Base-by-base conservation (phyloP, 495 filamentous ascomycete genomes). In the Annulohypoxylon stygium region DNA sequence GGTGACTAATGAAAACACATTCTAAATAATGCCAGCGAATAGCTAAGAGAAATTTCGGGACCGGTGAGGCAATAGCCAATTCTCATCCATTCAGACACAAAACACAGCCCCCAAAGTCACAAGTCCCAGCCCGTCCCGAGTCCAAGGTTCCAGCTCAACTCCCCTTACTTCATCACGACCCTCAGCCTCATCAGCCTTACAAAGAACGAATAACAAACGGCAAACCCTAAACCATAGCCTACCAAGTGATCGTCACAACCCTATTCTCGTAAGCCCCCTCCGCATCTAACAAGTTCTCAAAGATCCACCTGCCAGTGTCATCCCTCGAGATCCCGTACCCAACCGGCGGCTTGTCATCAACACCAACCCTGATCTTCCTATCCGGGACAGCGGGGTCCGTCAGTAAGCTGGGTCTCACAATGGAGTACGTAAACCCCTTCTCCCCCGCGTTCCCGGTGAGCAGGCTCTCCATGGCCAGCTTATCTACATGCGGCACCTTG, bases 401-500 rank as follows among this genome's bases (percentile, higher is more conserved):
- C 41, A 81, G 73, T 26, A 78, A 36, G 63, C 77, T 78, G 6
- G 80, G 75, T 10, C 89, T 78, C 20, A 91, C 76, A 25, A 91
- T 78, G 11, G 86, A 81, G 76, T 81, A 88, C 33, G 60, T 50
- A n/a, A 45, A 69, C 2, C 45, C 70, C 39, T 9, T 20, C 50
- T 71, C 58, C 55, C 72, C 74, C 20, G 54, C 78, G 54, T 76
- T 77, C 41, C 81, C 78, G 12, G 80, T 71, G 16, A 86, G 71
- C 30, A 75, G 33, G 4, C 78, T 68, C 76, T 92, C 89, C 89
- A 90, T 90, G 1, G 78, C 77, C 72, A 75, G 67, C 85, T 92
- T 93, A 71, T 92, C 90, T 25, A 58, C 80, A 67, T 89, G 89
- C 57, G 89, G 84, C 25, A 80, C 81, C 63, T 76, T 75, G 43